phyloP scores from a whole-genome alignment of 2,329 filamentous ascomycete species.

The Purpureocillium takamizusanense region DNA sequence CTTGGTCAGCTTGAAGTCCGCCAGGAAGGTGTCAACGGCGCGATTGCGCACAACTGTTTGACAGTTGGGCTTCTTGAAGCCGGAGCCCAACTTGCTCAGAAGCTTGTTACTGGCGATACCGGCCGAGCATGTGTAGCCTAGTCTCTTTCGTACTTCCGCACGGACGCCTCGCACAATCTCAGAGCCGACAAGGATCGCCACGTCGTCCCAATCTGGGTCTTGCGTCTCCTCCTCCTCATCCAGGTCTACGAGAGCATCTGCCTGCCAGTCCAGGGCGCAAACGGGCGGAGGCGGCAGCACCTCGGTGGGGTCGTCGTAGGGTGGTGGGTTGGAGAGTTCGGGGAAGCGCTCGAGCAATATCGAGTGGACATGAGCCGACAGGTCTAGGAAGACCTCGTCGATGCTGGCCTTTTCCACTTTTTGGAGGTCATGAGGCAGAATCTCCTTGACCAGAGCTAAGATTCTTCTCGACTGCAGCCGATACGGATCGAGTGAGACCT shows the following conservation, averaged over 20 bases:
- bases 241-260: slow-evolving; percentile 74
- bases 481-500: slow-evolving; percentile 92
- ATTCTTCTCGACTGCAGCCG: slow-evolving; percentile 78
- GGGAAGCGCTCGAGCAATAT: slow-evolving; percentile 69
- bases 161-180: slow-evolving; percentile 79
- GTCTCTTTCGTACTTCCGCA: slow-evolving; percentile 52
- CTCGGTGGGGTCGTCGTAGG: slow-evolving; percentile 64
- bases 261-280: slow-evolving; percentile 72
- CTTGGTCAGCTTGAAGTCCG: slow-evolving; percentile 85
- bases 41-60: slow-evolving; percentile 91
- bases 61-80: slow-evolving; percentile 84
- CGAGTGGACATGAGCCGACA: slow-evolving; percentile 75
- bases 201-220: slow-evolving; percentile 94
- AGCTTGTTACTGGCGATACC: slow-evolving; percentile 90
- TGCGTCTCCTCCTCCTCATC: slow-evolving; percentile 66
- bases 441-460: slow-evolving; percentile 66
- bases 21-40: slow-evolving; percentile 70
- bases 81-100: slow-evolving; percentile 87
- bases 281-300: slow-evolving; percentile 59
- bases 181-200: slow-evolving; percentile 76
- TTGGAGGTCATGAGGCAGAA: slow-evolving; percentile 55
- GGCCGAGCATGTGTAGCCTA: slow-evolving; percentile 87
- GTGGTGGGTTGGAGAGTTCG: slow-evolving; percentile 55
- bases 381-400: slow-evolving; percentile 90
- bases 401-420: slow-evolving; percentile 88